Percentiles rank a stretch among this genome's conserved stretches.
Conservation (phyloP, 331 rosid species). For the Pyracantha coccinea region DNA sequence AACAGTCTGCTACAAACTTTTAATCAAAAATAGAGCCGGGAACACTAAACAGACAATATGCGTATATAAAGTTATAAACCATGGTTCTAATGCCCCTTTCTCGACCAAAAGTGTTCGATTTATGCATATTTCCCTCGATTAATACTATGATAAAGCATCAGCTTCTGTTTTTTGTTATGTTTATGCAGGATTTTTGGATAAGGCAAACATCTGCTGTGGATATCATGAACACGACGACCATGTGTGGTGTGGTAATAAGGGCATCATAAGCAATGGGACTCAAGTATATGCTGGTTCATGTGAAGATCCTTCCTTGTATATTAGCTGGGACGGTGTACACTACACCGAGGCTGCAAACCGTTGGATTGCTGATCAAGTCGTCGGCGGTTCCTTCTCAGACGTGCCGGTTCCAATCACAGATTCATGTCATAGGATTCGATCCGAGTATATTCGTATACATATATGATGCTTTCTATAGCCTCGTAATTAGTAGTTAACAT, state of each 20-base stretch:
- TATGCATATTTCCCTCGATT: too few relatives aligned
- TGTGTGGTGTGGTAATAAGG: slow-evolving; percentile 57
- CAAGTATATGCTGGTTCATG: slow-evolving; percentile 52
- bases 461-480: too few relatives aligned
- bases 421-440: slow-evolving; percentile 29
- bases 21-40: too few relatives aligned
- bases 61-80: too few relatives aligned
- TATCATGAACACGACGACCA: slow-evolving; percentile 43
- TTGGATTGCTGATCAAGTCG: slow-evolving; percentile 52
- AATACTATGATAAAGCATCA: too few relatives aligned
- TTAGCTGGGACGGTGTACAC: slow-evolving; percentile 91
- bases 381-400: slow-evolving; percentile 56
- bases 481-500: too few relatives aligned
- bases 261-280: slow-evolving; percentile 32
- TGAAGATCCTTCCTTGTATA: slow-evolving; percentile 49
- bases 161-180: background rate
- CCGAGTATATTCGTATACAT: too few relatives aligned
- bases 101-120: too few relatives aligned
- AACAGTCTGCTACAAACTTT: too few relatives aligned
- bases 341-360: slow-evolving; percentile 79
- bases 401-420: slow-evolving; percentile 37
- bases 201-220: slow-evolving; percentile 61
- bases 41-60: too few relatives aligned
- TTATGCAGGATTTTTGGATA: slow-evolving; percentile 54
- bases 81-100: too few relatives aligned